These are phyloP conservation scores for Ceratocystiopsis sp. DNA, from an alignment of 2,329 filamentous ascomycete genomes.

Conservation along the genomic window DNA sequence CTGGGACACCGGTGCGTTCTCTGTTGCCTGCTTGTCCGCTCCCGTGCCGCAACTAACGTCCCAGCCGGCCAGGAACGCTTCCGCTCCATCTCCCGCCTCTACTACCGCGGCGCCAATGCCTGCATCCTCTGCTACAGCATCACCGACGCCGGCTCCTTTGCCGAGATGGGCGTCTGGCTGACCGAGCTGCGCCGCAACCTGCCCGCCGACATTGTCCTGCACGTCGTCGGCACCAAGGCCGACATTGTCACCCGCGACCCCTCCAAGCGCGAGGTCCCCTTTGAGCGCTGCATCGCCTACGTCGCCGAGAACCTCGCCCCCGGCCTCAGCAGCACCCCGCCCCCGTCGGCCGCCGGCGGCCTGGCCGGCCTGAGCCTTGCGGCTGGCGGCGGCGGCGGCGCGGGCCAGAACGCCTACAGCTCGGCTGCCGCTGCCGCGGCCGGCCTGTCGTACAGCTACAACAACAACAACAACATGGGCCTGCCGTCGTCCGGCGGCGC, in stretches of 20 bases:
- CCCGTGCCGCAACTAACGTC: neutral
- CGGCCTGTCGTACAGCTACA: neutral
- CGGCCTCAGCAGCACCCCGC: slow-evolving; percentile 47
- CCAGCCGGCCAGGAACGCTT: slow-evolving; percentile 83
- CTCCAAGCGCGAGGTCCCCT: slow-evolving; percentile 63
- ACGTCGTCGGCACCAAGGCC: slow-evolving; percentile 88
- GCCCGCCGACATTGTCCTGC: slow-evolving; percentile 62
- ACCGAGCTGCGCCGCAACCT: slow-evolving; percentile 68
- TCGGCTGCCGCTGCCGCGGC: too few relatives aligned
- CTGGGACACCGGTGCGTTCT: slow-evolving; percentile 64
- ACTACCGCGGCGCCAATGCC: slow-evolving; percentile 90
- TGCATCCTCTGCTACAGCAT: slow-evolving; percentile 93
- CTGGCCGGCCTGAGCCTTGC: neutral
- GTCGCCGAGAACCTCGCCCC: slow-evolving; percentile 82
- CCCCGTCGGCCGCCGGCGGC: slow-evolving; percentile 32
- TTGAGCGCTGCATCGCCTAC: slow-evolving; percentile 90
- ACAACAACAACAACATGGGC: slow-evolving; percentile 1
- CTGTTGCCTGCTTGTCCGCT: neutral
- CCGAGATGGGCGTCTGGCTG: slow-evolving; percentile 86
- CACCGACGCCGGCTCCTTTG: slow-evolving; percentile 68
- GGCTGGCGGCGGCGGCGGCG: slow-evolving; percentile 2
- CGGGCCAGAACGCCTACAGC: neutral
- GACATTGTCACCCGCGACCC: slow-evolving; percentile 83
- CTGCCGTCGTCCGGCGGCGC: neutral
- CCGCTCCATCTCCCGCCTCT: slow-evolving; percentile 81